Percentiles rank a stretch among this genome's conserved stretches.
These are phyloP conservation scores for Psilocybe cubensis DNA, from an alignment of 768 basidiomycete genomes.

Conservation along the genomic window DNA sequence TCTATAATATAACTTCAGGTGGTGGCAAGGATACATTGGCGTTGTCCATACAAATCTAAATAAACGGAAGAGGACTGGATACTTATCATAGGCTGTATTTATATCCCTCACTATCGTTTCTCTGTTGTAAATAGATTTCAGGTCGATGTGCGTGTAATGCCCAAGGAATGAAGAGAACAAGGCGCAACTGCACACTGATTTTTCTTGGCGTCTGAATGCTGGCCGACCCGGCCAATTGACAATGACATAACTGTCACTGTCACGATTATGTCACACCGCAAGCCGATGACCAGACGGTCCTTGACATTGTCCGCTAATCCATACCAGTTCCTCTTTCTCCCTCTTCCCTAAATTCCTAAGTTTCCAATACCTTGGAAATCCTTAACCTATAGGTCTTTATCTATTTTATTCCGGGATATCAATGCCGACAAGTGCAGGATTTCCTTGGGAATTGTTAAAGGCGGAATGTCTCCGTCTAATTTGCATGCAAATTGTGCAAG, in stretches of 20 bases:
- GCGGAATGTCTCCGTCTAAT: conserved; percentile 29
- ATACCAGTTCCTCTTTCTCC: neutral
- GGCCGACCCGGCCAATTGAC: too few species aligned
- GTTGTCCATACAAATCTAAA: too few species aligned
- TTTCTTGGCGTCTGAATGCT: too few species aligned
- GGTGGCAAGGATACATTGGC: too few species aligned
- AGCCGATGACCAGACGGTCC: neutral
- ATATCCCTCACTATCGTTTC: too few species aligned
- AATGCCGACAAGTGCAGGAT: conserved; percentile 5
- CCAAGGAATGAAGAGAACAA: too few species aligned
- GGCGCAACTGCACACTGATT: too few species aligned
- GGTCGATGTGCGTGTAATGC: too few species aligned
- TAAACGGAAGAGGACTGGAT: too few species aligned
- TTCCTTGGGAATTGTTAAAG: conserved; percentile 29
- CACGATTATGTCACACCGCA: neutral
- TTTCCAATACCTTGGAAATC: neutral
- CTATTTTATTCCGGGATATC: neutral
- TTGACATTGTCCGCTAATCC: neutral
- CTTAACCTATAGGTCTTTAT: neutral
- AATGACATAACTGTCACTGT: neutral
- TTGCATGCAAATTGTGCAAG: conserved; percentile 23
- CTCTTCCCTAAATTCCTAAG: neutral
- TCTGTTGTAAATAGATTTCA: too few species aligned
- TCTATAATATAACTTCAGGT: too few species aligned
- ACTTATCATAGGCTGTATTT: too few species aligned